Conservation (phyloP, 2,329 filamentous ascomycete genomes). For the Clonostachys rhizophaga region DNA sequence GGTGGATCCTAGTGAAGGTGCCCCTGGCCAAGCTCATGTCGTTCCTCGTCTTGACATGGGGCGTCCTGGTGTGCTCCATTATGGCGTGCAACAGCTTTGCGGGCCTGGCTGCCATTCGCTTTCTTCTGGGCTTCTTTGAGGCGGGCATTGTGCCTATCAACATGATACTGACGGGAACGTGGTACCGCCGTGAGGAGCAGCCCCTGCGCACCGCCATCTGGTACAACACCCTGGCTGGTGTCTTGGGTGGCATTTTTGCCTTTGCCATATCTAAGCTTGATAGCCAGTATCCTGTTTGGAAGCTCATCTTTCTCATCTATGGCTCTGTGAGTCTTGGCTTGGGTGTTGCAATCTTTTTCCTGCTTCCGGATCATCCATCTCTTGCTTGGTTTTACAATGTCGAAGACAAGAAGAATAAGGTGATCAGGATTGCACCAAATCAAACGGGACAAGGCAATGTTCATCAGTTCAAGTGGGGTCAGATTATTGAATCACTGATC, state of each 20-base stretch:
- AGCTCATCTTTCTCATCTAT: conserved; percentile 12
- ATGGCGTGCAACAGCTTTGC: conserved; percentile 13
- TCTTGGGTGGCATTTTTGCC: conserved; percentile 20
- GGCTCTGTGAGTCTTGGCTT: conserved; percentile 9
- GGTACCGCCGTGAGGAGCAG: conserved; percentile 22
- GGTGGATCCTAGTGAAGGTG: conserved; percentile 11
- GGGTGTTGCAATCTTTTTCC: conserved; percentile 6
- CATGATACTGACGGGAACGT: conserved; percentile 20
- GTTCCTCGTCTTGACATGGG: conserved; percentile 11
- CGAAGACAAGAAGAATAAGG: no score
- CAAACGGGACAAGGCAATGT: no score
- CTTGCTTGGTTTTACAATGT: no score
- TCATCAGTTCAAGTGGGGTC: no score
- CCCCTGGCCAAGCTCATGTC: conserved; percentile 12
- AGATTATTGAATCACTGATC: no score
- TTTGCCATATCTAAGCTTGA: conserved; percentile 20
- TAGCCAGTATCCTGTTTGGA: conserved; percentile 12
- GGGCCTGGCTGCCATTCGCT: conserved; percentile 14
- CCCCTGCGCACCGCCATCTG: conserved; percentile 21
- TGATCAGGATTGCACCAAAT: no score
- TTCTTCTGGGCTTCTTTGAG: conserved; percentile 19
- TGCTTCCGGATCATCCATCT: conserved; percentile 5
- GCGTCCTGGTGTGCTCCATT: conserved; percentile 13
- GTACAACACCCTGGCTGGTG: conserved; percentile 21
- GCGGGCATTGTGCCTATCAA: conserved; percentile 17